Evolutionary conservation across 2,329 filamentous ascomycete genomes (phyloP).

Genomic region (Sclerotinia subarctica): DNA sequence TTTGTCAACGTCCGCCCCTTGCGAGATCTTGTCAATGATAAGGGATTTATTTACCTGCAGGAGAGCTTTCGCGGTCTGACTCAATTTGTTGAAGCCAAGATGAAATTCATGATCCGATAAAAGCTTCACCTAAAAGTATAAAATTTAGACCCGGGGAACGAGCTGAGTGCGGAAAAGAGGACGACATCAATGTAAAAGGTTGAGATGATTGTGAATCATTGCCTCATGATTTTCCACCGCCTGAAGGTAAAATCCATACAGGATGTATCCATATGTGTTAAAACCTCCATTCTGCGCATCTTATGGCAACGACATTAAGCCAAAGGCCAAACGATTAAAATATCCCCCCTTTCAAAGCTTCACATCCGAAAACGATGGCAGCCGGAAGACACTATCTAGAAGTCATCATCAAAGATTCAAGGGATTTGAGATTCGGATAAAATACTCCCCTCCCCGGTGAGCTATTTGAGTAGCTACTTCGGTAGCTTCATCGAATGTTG

Average conservation of each 20-base stretch:
- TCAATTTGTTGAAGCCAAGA: neutral
- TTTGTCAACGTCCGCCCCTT: neutral
- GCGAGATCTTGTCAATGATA: neutral
- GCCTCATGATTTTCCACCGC: neutral
- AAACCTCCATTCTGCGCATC: too few relatives aligned
- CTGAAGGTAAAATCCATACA: neutral
- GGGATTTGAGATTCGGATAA: neutral
- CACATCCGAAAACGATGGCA: neutral
- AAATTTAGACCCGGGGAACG: neutral
- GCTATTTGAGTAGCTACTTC: too few relatives aligned
- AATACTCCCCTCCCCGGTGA: neutral
- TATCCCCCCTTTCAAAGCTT: too few relatives aligned
- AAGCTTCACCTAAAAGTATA: neutral
- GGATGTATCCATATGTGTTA: too few relatives aligned
- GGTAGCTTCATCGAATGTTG: too few relatives aligned
- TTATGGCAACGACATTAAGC: too few relatives aligned
- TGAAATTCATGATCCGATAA: neutral
- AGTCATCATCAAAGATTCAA: too few relatives aligned
- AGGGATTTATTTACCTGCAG: neutral
- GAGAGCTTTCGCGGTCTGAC: neutral
- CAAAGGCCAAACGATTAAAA: too few relatives aligned
- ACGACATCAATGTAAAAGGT: neutral
- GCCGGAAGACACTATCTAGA: too few relatives aligned
- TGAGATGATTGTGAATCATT: too few relatives aligned
- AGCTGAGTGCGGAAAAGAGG: neutral